A percentile compares a stretch with the other conserved stretches of the same genome.
Evolutionary conservation across 1,284 basidiomycete genomes (phyloP).

Genomic region (Tilletia horrida): DNA sequence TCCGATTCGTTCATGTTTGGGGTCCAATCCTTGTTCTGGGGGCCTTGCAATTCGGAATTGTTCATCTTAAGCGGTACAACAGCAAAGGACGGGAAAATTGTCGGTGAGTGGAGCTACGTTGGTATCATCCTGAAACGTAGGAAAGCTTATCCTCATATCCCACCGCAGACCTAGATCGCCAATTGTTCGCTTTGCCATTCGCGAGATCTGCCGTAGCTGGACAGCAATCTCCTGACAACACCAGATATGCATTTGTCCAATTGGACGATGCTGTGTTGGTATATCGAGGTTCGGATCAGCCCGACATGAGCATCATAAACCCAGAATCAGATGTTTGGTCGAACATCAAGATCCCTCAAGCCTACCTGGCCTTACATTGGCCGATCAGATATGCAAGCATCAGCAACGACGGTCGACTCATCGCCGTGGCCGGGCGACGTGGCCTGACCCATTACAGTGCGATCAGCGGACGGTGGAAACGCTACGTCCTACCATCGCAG

Average conservation of each 20-base stretch:
- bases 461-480: conserved; percentile 90
- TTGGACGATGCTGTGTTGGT: conserved; percentile 89
- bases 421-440: conserved; percentile 86
- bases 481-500: conserved; percentile 77
- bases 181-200: conserved; percentile 72
- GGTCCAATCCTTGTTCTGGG: conserved; percentile 56
- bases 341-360: conserved; percentile 83
- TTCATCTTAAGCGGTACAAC: conserved; percentile 25
- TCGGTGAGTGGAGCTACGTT: no score
- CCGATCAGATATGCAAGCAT: conserved; percentile 89
- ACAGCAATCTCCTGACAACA: conserved; percentile 89
- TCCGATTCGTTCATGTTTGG: conserved; percentile 84
- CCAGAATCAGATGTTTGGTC: conserved; percentile 99
- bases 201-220: conserved; percentile 89
- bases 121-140: no score
- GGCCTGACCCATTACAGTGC: conserved; percentile 92
- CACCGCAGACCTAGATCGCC: conserved; percentile 24
- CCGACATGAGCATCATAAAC: conserved; percentile 96
- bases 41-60: conserved; percentile 44
- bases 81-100: conserved; percentile 4
- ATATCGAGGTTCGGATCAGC: conserved; percentile 95
- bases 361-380: conserved; percentile 87
- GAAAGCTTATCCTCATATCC: no score
- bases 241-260: conserved; percentile 88
- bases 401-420: conserved; percentile 81